Conservation (phyloP, 257 asterid species). For the Verbascum thapsus region DNA sequence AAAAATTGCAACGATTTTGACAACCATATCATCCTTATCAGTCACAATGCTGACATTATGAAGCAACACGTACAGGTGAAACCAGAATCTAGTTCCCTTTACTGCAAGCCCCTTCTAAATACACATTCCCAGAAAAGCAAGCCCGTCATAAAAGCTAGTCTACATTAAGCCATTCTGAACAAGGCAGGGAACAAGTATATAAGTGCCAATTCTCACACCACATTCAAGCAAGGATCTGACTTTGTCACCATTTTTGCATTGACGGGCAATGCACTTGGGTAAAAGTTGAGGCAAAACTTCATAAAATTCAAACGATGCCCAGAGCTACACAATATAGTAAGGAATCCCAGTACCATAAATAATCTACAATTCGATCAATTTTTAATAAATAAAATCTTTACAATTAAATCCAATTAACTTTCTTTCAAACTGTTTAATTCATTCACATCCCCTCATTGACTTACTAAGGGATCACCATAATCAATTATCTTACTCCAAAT, state of each 20-base stretch:
- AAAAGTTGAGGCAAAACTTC: background rate
- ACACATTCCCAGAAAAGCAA: slow-evolving; percentile 1
- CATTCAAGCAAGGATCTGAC: background rate
- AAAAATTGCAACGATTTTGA: background rate
- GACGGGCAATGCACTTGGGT: background rate
- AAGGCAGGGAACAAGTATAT: background rate
- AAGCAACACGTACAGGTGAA: background rate
- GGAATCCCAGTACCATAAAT: background rate
- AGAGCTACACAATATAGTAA: background rate
- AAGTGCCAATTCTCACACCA: background rate
- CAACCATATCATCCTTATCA: background rate
- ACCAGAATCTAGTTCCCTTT: background rate
- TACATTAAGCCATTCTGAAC: background rate
- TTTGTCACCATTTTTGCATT: background rate
- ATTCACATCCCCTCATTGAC: too few relatives aligned
- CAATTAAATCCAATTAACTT: background rate
- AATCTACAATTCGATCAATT: too few relatives aligned
- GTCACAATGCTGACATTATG: background rate
- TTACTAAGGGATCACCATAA: background rate
- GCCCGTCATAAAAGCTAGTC: background rate
- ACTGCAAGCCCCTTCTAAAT: background rate
- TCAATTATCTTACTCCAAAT: background rate
- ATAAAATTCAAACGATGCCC: background rate
- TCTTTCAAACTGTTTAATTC: too few relatives aligned
- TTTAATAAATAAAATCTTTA: too few relatives aligned